A percentile compares a stretch with the other conserved stretches of the same genome.
Evolutionary conservation across 2,329 filamentous ascomycete species (phyloP).

Genomic region (Xylariaceae sp.): DNA sequence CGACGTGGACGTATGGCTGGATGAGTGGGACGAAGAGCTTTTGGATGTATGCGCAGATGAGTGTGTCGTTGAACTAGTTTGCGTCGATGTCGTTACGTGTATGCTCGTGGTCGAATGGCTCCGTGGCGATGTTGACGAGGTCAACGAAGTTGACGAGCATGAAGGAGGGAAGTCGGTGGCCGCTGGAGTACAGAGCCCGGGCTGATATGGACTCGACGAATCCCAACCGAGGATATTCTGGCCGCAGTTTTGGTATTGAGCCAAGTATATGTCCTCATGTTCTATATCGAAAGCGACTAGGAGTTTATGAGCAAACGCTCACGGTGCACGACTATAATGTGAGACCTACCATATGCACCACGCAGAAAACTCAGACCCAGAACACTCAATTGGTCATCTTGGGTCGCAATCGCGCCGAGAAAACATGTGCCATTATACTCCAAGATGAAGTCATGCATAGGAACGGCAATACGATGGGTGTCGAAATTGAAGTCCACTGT

Average conservation of each 20-base stretch:
- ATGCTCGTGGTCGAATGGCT: background rate
- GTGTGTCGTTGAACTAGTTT: conserved; percentile 1
- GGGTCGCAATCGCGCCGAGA: conserved; percentile 4
- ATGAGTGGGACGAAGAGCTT: background rate
- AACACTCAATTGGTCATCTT: background rate
- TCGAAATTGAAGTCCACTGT: conserved; percentile 18
- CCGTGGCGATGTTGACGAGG: conserved; percentile 2
- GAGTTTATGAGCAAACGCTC: background rate
- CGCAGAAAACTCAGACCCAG: conserved; percentile 18
- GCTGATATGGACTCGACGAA: background rate
- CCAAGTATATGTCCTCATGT: conserved; percentile 14
- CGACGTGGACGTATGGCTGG: background rate
- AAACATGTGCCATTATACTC: conserved; percentile 11
- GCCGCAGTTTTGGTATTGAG: conserved; percentile 20
- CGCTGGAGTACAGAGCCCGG: conserved; percentile 9
- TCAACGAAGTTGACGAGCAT: background rate
- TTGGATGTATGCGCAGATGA: background rate
- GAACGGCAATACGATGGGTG: conserved; percentile 12
- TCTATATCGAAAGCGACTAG: conserved; percentile 21
- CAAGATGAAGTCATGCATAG: conserved; percentile 17
- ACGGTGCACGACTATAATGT: background rate
- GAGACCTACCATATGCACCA: conserved; percentile 16
- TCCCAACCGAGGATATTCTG: conserved; percentile 14
- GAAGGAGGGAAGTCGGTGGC: conserved; percentile 5
- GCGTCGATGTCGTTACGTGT: background rate